Evolutionary conservation across 2,329 filamentous ascomycete genomes (phyloP).

Genomic region (Talaromyces verruculosus): DNA sequence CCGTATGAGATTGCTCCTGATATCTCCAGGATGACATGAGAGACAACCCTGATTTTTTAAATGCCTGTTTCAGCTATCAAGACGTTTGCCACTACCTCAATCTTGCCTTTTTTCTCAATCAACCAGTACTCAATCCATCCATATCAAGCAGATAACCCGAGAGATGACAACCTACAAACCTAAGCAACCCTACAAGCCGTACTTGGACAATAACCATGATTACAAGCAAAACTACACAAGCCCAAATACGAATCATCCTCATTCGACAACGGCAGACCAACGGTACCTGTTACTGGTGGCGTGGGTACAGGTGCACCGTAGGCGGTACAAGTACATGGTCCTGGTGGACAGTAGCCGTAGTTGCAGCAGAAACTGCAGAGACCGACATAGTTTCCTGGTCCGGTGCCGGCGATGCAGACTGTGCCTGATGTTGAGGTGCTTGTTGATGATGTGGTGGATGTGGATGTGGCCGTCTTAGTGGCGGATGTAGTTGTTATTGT

Average conservation of each 20-base stretch:
- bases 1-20: background rate
- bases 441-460: conserved; percentile 10
- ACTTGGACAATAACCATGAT: conserved; percentile 49
- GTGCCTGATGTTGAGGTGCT: conserved; percentile 7
- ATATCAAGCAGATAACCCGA: background rate
- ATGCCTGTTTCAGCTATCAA: background rate
- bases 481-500: background rate
- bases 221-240: conserved; percentile 50
- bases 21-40: background rate
- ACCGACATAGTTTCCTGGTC: conserved; percentile 32
- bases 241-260: conserved; percentile 43
- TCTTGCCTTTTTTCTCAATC: background rate
- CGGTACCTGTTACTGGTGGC: conserved; percentile 28
- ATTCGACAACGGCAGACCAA: conserved; percentile 25
- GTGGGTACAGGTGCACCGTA: conserved; percentile 27
- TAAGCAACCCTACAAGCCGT: conserved; percentile 23
- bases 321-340: conserved; percentile 33
- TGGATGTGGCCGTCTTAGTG: conserved; percentile 1
- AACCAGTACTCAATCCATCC: background rate
- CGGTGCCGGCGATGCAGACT: conserved; percentile 31
- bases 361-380: conserved; percentile 34
- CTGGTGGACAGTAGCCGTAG: conserved; percentile 35
- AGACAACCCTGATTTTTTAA: background rate
- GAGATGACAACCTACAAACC: background rate
- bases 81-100: background rate